These are phyloP conservation scores for Epithemia pelagica DNA, from an alignment of 108 stramenopile species.

Conservation along the genomic window DNA sequence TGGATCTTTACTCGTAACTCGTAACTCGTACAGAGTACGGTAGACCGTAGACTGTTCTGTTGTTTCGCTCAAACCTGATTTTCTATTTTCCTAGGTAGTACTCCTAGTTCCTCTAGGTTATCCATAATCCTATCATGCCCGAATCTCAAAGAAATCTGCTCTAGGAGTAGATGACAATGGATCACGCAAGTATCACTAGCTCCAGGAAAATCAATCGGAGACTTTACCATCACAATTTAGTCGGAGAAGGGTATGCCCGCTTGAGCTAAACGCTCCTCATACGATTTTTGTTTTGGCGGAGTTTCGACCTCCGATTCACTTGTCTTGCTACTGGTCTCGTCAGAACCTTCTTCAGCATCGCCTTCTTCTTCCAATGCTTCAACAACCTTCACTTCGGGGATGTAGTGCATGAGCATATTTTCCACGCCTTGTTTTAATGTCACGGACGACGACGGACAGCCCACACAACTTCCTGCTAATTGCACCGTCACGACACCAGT, in stretches of 20 bases:
- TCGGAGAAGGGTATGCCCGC: slow-evolving; percentile 88
- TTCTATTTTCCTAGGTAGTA: too few relatives aligned
- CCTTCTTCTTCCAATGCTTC: slow-evolving; percentile 74
- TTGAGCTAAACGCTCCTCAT: slow-evolving; percentile 76
- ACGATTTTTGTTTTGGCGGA: slow-evolving; percentile 59
- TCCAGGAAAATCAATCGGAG: too few relatives aligned
- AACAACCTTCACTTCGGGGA: slow-evolving; percentile 93
- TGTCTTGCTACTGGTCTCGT: slow-evolving; percentile 12
- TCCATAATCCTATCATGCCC: too few relatives aligned
- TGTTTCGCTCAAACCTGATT: too few relatives aligned
- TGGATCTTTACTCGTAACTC: too few relatives aligned
- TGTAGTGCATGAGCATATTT: slow-evolving; percentile 99
- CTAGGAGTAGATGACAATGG: too few relatives aligned
- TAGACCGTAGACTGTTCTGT: too few relatives aligned
- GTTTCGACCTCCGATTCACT: slow-evolving; percentile 11
- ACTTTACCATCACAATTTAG: too few relatives aligned
- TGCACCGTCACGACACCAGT: slow-evolving; percentile 77
- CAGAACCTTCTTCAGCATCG: slow-evolving; percentile 17
- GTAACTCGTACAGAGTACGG: too few relatives aligned
- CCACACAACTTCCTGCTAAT: slow-evolving; percentile 90
- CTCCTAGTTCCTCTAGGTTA: too few relatives aligned
- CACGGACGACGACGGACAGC: slow-evolving; percentile 91
- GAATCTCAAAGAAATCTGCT: too few relatives aligned
- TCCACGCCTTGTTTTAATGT: slow-evolving; percentile 98
- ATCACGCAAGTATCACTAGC: too few relatives aligned